A percentile compares a stretch with the other conserved stretches of the same genome.
Evolutionary conservation across 768 basidiomycete species (phyloP).

Genomic region (Mycena alexandri): DNA sequence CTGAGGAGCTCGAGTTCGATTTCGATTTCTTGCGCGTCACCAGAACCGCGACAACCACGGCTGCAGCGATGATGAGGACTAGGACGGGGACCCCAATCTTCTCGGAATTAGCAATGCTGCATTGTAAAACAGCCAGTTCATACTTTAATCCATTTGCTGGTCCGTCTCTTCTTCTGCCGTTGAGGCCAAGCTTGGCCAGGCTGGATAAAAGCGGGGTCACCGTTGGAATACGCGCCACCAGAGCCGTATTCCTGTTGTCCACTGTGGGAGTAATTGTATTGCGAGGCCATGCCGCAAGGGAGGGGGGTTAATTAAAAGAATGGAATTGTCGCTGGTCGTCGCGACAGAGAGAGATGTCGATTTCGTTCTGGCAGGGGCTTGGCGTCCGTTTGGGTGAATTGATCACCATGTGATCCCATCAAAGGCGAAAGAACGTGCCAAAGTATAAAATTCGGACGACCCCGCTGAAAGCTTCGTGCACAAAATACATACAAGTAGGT

Average conservation of each 20-base stretch:
- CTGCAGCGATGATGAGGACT: conserved; percentile 73
- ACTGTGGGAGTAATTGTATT: conserved; percentile 29
- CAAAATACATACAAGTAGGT: too few relatives aligned
- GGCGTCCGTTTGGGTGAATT: too few relatives aligned
- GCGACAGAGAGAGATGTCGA: too few relatives aligned
- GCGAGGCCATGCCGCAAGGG: conserved; percentile 17
- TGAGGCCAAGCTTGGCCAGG: conserved; percentile 70
- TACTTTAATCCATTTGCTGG: conserved; percentile 78
- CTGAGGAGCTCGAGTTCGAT: conserved; percentile 50
- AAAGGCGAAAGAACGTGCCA: too few relatives aligned
- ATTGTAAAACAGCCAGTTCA: background rate
- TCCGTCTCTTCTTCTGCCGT: conserved; percentile 62
- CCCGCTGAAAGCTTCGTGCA: too few relatives aligned
- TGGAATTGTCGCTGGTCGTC: background rate
- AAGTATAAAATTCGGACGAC: too few relatives aligned
- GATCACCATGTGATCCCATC: too few relatives aligned
- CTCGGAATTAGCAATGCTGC: background rate
- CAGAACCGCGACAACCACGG: conserved; percentile 84
- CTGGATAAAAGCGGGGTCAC: conserved; percentile 60
- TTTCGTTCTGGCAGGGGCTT: too few relatives aligned
- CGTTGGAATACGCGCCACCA: conserved; percentile 75
- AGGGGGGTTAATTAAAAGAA: conserved; percentile 8
- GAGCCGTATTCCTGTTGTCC: conserved; percentile 58
- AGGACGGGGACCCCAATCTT: conserved; percentile 73
- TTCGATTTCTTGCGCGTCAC: conserved; percentile 67